Evolutionary conservation across 805 yeast genomes (phyloP).

Genomic region (Citeromyces nyonsensis): DNA sequence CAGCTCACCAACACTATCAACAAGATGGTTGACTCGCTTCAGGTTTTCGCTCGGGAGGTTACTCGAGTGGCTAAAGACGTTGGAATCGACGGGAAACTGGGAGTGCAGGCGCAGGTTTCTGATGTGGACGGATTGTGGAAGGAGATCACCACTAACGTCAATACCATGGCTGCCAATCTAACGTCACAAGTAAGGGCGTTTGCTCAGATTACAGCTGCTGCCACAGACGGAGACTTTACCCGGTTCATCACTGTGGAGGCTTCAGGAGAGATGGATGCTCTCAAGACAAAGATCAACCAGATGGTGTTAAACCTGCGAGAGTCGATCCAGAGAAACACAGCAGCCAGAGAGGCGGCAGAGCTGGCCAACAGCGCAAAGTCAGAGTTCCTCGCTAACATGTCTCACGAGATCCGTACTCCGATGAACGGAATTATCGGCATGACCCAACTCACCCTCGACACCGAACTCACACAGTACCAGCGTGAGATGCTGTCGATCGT

Average conservation of each 20-base stretch:
- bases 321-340: constrained; percentile 81
- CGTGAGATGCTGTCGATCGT: constrained; percentile 86
- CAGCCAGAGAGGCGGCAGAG: constrained; percentile 91
- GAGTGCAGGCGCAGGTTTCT: constrained; percentile 81
- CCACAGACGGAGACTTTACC: constrained; percentile 87
- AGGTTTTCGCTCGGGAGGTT: constrained; percentile 78
- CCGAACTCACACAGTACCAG: constrained; percentile 82
- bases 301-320: constrained; percentile 81
- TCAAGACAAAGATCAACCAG: constrained; percentile 52
- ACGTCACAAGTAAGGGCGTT: constrained; percentile 88
- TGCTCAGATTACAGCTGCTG: constrained; percentile 88
- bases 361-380: constrained; percentile 81
- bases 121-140: constrained; percentile 91
- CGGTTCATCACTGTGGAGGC: constrained; percentile 86
- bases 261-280: constrained; percentile 76
- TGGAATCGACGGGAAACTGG: constrained; percentile 85
- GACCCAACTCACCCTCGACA: constrained; percentile 81
- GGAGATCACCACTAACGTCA: constrained; percentile 81
- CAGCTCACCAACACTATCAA: constrained; percentile 78
- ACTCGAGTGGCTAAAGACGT: constrained; percentile 85
- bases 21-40: constrained; percentile 86
- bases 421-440: constrained; percentile 89
- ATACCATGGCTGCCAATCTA: constrained; percentile 87
- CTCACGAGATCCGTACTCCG: constrained; percentile 82
- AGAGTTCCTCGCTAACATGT: constrained; percentile 80